phyloP scores from a whole-genome alignment of 371 early-diverging fungal genomes.

The Mortierella sp. region DNA sequence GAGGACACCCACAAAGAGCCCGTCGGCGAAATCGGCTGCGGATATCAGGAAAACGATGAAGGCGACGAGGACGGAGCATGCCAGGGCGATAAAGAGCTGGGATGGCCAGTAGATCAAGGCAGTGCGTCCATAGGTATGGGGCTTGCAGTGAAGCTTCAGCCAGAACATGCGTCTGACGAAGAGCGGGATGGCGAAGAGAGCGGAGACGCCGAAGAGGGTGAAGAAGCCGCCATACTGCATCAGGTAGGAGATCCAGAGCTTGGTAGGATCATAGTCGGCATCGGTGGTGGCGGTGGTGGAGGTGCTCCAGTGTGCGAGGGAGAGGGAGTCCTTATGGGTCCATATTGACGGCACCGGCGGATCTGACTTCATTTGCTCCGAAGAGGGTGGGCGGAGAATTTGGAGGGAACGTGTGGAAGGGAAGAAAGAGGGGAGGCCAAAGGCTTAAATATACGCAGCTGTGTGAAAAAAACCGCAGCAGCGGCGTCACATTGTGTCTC shows the following conservation, averaged over 20 bases:
- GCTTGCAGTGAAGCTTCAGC: constrained; percentile 1
- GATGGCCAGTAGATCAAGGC: constrained; percentile 41
- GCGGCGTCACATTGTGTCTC: no score
- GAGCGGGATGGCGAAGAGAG: constrained; percentile 12
- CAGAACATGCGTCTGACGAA: constrained; percentile 19
- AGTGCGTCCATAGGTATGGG: constrained; percentile 35
- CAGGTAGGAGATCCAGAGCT: constrained; percentile 24
- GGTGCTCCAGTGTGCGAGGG: no score
- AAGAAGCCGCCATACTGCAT: constrained; percentile 30
- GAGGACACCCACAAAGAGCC: constrained; percentile 5
- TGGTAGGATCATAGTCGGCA: constrained; percentile 18
- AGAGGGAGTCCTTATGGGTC: no score
- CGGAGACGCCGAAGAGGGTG: constrained; percentile 26
- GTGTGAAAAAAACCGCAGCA: no score
- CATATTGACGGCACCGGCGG: no score
- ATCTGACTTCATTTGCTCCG: no score
- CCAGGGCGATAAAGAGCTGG: constrained; percentile 20
- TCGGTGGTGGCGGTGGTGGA: background rate
- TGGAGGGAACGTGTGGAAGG: no score
- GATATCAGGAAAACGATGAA: background rate
- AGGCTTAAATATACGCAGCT: no score
- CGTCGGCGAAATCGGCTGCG: background rate
- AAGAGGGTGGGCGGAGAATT: no score
- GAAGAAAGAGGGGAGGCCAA: no score
- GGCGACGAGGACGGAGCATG: constrained; percentile 8